Percentiles rank a stretch among this genome's conserved stretches.
These are phyloP conservation scores for Inonotus hispidus DNA, from an alignment of 1,284 basidiomycete genomes.

Conservation along the genomic window DNA sequence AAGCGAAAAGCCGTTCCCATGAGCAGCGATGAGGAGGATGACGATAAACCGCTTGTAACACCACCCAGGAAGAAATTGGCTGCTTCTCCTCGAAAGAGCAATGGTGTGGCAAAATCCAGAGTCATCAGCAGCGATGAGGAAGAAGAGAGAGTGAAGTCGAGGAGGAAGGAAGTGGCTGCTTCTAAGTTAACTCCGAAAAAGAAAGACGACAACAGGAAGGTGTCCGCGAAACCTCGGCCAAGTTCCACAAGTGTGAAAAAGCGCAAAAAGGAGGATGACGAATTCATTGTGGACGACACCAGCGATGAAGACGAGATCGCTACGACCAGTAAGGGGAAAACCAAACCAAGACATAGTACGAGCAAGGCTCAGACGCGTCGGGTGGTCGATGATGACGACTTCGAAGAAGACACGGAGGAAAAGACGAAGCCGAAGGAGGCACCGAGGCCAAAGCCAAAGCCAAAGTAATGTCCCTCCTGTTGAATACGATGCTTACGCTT, in stretches of 20 bases:
- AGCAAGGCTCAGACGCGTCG: conserved; percentile 22
- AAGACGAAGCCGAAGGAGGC: conserved; percentile 9
- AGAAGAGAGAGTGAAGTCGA: conserved; percentile 30
- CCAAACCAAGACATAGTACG: conserved; percentile 22
- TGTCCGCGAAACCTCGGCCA: neutral
- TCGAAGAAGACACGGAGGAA: conserved; percentile 26
- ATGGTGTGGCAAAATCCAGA: conserved; percentile 28
- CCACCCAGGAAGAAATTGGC: conserved; percentile 25
- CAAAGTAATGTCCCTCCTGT: conserved; percentile 28
- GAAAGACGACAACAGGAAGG: neutral
- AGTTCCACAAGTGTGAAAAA: neutral
- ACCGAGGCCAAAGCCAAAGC: conserved; percentile 22
- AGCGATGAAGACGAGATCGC: neutral
- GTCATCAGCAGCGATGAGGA: conserved; percentile 2
- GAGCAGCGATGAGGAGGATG: conserved; percentile 25
- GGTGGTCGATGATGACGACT: conserved; percentile 23
- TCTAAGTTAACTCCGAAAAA: neutral
- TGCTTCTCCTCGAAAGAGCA: conserved; percentile 12
- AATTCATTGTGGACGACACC: neutral
- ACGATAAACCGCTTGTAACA: conserved; percentile 20
- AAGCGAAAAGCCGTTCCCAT: conserved; percentile 12
- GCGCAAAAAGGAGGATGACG: conserved; percentile 3
- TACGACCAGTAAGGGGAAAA: conserved; percentile 23
- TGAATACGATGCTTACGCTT: neutral
- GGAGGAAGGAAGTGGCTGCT: neutral